Evolutionary conservation across 139 green algal genomes (phyloP), one percentile per base, ranked within the genome.

Genomic region (Microglena sp.): DNA sequence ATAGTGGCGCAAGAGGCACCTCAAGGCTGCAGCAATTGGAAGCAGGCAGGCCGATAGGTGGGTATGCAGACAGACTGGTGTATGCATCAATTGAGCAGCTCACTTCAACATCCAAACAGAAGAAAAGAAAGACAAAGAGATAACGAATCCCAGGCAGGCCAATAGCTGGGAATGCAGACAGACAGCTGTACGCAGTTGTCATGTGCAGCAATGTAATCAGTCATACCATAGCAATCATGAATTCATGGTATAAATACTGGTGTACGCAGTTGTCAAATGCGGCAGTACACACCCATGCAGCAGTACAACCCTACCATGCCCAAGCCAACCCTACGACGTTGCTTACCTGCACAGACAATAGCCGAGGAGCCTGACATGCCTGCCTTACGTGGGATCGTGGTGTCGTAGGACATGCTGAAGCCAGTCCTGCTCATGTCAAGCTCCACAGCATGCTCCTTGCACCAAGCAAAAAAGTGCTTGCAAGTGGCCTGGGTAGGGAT

Each of bases 281-380:
- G 46, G 18, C 5, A n/a, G 22, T n/a, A n/a, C 22, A 58, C 46
- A 58, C 11, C 40, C 5, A 58, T 5, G 18, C 46, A 21, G 6
- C 18, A 58, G 28, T 24, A 24, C 7, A 21, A 58, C 7, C 15
- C 18, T 27, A n/a, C 46, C 6, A 8, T 24, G 11, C 55, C 55
- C 40, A 5, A 22, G 40, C 28, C 55, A 24, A 5, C 5, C 28
- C 27, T 53, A 22, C 28, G 5, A 29, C 28, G 21, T 30, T 31
- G 27, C 66, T 2, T 24, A 83, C 77, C 62, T 72, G 85, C 86
- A 35, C 75, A 83, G 21, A 90, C 78, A 55, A 97, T 94, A 27
- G 90, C 91, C 4, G 87, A 95, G 0, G 87, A 95, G 21, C 91
- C 91, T 30, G 81, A 82, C 21, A 97, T 75, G 1, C 91, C 91